Evolutionary conservation across 2,329 filamentous ascomycete species (phyloP).

Genomic region (Fusarium setosum): DNA sequence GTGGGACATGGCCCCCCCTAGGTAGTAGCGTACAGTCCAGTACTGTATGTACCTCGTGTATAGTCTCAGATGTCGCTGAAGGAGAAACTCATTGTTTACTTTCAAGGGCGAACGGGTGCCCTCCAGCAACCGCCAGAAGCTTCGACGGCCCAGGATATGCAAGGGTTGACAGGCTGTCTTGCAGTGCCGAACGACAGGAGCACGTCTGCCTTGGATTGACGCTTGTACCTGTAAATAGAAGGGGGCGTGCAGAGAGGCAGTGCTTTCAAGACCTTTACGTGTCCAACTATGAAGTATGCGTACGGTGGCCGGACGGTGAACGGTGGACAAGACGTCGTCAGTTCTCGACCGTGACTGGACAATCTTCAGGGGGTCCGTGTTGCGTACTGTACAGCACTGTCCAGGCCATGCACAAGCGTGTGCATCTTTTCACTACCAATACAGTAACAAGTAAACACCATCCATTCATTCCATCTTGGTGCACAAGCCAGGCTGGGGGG

Average conservation of each 20-base stretch:
- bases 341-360: conserved; percentile 25
- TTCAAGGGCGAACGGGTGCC: conserved; percentile 8
- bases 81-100: conserved; percentile 28
- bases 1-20: conserved; percentile 9
- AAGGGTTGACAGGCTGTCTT: conserved; percentile 9
- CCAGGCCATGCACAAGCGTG: conserved; percentile 27
- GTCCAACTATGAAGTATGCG: no score
- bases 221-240: conserved; percentile 32
- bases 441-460: conserved; percentile 17
- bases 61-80: conserved; percentile 23
- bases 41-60: no score
- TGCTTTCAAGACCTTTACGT: conserved; percentile 22
- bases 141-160: conserved; percentile 11
- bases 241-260: conserved; percentile 31
- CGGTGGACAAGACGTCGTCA: conserved; percentile 21
- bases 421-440: conserved; percentile 20
- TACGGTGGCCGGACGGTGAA: not conserved
- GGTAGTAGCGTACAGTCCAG: no score
- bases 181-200: not conserved
- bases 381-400: conserved; percentile 4
- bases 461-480: no score
- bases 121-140: conserved; percentile 26
- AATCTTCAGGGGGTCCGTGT: conserved; percentile 17
- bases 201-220: conserved; percentile 1
- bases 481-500: conserved; percentile 16